Evolutionary conservation across 208 protist genomes (phyloP), one percentile per base, ranked within the genome.

Genomic region (Leishmania arabica): DNA sequence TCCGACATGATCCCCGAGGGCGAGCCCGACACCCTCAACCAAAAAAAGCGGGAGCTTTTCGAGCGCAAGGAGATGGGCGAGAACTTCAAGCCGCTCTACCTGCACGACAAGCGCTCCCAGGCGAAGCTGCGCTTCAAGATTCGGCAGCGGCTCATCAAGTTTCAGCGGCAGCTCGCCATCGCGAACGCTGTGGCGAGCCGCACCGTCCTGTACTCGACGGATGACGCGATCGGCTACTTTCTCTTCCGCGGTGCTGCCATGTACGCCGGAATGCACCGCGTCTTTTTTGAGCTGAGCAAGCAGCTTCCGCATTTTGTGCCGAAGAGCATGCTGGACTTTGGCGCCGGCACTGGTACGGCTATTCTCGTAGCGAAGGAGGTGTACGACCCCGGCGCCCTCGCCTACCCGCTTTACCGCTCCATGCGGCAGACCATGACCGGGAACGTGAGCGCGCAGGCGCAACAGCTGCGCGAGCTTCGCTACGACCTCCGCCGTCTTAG

Each of bases 171-270:
- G 75, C 78, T 96, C 42, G 94, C 92, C 31, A 91, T 95, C 27
- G 87, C 91, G 15, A 97, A 97, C 81, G 91, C 92, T 13, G 88
- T 96, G 42, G 90, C 91, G 27, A 96, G 89, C 69, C 90, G 92
- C 65, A 93, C 90, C 13, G 94, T 97, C 42, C 85, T 96, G 47
- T 96, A 95, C 85, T 95, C 92, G 31, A 79, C 85, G 27, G 91
- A 96, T 73, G 94, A 97, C 86, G 91, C 92, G 31, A 96, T 96
- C 77, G 94, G 92, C 37, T 97, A 97, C 86, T 94, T 95, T 85
- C 88, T 97, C 47, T 97, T 96, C 78, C 91, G 94, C 64, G 94
- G 92, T 11, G 90, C 92, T 6, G 91, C 92, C 75, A 96, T 97
- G 92, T 97, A 97, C 87, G 90, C 94, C 17, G 94, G 90, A 64